Evolutionary conservation across 2,329 filamentous ascomycete species (phyloP).

Genomic region (Dichotomopilus funicola): DNA sequence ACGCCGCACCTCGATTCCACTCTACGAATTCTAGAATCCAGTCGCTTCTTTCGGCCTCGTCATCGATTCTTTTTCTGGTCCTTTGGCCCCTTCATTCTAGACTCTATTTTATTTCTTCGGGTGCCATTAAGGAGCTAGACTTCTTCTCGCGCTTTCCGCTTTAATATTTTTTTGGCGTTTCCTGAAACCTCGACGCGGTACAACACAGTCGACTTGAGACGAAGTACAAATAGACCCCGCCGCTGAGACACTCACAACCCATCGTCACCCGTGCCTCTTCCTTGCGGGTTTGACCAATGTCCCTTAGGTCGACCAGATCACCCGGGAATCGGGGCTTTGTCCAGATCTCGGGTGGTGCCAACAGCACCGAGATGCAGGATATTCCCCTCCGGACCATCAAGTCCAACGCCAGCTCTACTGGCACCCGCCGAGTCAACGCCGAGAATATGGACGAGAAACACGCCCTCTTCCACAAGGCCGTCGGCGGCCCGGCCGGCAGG

Average conservation of each 20-base stretch:
- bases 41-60: no score
- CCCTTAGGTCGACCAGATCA: constrained; percentile 29
- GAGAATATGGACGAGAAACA: constrained; percentile 44
- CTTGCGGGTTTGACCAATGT: constrained; percentile 13
- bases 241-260: constrained; percentile 1
- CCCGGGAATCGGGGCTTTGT: constrained; percentile 40
- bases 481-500: constrained; percentile 38
- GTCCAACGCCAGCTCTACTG: constrained; percentile 49
- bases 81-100: background rate
- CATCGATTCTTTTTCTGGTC: background rate
- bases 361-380: constrained; percentile 31
- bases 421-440: constrained; percentile 34
- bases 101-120: background rate
- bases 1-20: no score
- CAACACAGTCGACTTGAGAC: no score
- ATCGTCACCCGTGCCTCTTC: background rate
- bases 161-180: background rate
- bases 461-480: constrained; percentile 32
- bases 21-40: no score
- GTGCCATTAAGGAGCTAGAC: no score
- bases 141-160: no score
- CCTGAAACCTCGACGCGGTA: background rate
- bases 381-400: constrained; percentile 52
- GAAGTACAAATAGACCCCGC: background rate
- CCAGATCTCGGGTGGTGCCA: constrained; percentile 32